These are phyloP conservation scores for Colletotrichum orchidophilum DNA, from an alignment of 2,329 filamentous ascomycete species.

Conservation along the genomic window DNA sequence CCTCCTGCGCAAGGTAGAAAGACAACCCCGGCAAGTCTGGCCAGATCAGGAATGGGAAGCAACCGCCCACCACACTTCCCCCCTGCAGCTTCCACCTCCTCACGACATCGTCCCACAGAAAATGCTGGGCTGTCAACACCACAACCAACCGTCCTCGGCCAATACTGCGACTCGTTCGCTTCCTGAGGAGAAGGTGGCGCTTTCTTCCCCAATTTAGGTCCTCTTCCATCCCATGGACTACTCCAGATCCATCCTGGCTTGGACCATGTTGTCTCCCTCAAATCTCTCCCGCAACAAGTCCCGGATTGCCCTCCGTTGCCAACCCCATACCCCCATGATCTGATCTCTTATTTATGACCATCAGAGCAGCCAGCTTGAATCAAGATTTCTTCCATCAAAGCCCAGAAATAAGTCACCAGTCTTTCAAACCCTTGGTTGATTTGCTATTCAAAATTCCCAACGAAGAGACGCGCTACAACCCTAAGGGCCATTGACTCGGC, in stretches of 20 bases:
- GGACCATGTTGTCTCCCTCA: conserved; percentile 16
- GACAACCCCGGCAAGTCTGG: background rate
- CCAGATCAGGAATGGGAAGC: background rate
- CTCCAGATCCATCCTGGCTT: background rate
- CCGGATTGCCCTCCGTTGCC: background rate
- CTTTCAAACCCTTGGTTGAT: background rate
- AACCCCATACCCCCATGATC: background rate
- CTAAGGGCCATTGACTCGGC: background rate
- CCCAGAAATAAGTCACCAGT: background rate
- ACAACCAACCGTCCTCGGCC: background rate
- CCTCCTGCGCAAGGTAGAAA: background rate
- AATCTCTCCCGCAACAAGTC: background rate
- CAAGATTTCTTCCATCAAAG: background rate
- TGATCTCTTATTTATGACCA: conserved; percentile 13
- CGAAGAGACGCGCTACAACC: background rate
- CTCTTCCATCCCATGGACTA: background rate
- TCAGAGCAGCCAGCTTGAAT: background rate
- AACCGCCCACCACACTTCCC: background rate
- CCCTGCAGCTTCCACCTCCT: background rate
- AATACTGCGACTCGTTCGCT: background rate
- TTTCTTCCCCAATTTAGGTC: conserved; percentile 9
- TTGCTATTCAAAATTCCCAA: background rate
- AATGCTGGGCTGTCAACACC: background rate
- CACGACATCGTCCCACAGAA: background rate
- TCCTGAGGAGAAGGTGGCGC: conserved; percentile 14